These are phyloP conservation scores for Berberis thunbergii DNA, from an alignment of 164 flowering plant species.

Conservation along the genomic window DNA sequence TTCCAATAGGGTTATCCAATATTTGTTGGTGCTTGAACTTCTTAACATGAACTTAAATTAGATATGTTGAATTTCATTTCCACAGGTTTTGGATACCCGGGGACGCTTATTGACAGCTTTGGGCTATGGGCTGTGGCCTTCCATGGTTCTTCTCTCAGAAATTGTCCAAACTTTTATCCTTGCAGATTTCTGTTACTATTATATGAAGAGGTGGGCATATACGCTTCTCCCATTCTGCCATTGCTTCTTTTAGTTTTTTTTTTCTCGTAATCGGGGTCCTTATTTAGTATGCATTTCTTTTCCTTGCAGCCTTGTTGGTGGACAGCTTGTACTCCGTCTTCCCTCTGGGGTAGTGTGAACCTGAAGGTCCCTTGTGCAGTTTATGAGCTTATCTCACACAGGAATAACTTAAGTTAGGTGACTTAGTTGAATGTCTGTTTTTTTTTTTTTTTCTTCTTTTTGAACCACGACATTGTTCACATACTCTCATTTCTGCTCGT, in stretches of 20 bases:
- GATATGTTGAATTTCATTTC: not conserved
- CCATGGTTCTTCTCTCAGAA: conserved; percentile 94
- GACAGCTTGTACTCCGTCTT: conserved; percentile 88
- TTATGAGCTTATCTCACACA: not conserved
- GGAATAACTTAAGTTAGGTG: conserved; percentile 5
- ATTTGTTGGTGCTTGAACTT: no score
- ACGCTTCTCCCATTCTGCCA: not conserved
- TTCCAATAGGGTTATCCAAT: no score
- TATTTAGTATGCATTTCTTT: not conserved
- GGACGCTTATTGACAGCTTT: conserved; percentile 82
- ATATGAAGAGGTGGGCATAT: conserved; percentile 60
- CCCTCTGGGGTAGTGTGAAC: conserved; percentile 88
- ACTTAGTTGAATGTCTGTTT: not conserved
- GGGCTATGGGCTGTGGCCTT: conserved; percentile 93
- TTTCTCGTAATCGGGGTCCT: not conserved
- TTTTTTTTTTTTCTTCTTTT: not conserved
- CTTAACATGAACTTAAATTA: no score
- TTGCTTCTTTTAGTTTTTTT: no score
- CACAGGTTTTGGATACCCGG: conserved; percentile 77
- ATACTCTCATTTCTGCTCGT: no score
- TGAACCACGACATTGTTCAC: not conserved
- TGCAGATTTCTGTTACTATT: conserved; percentile 96
- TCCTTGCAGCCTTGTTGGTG: conserved; percentile 73
- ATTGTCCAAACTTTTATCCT: conserved; percentile 91
- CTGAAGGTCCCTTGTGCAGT: conserved; percentile 5